Conservation (phyloP, 2,329 filamentous ascomycete genomes). For the Aspergillus japonicus region DNA sequence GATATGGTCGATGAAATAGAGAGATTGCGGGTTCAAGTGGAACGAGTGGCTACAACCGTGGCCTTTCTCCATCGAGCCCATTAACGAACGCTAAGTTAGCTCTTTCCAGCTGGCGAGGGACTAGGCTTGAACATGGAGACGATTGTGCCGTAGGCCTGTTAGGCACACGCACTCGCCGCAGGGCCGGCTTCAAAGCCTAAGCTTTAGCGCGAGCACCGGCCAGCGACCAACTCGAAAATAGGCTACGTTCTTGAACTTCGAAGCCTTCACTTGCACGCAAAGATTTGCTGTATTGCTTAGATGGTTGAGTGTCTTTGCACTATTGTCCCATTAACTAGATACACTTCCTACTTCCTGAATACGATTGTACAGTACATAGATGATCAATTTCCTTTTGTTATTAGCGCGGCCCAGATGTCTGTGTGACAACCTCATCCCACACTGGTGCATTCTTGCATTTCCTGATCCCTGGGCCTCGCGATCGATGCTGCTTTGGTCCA, state of each 20-base stretch:
- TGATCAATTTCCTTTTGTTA: too few relatives aligned
- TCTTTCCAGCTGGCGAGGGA: background rate
- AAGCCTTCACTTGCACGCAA: background rate
- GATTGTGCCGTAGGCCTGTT: constrained; percentile 2
- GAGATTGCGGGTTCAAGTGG: constrained; percentile 36
- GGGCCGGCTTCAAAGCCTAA: constrained; percentile 11
- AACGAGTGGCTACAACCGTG: constrained; percentile 31
- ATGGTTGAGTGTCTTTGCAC: too few relatives aligned
- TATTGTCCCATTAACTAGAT: too few relatives aligned
- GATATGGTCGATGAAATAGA: constrained; percentile 38
- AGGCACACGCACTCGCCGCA: constrained; percentile 18
- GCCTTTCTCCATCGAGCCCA: constrained; percentile 24
- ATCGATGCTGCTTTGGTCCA: too few relatives aligned
- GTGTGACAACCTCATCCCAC: too few relatives aligned
- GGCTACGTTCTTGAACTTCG: background rate
- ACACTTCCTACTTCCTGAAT: too few relatives aligned
- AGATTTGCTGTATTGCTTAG: too few relatives aligned
- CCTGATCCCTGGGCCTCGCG: too few relatives aligned
- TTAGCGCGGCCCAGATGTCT: too few relatives aligned
- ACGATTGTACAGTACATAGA: too few relatives aligned
- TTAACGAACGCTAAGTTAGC: background rate
- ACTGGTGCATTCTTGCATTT: too few relatives aligned
- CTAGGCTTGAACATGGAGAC: constrained; percentile 3
- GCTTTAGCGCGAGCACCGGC: constrained; percentile 17
- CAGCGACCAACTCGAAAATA: constrained; percentile 9